Percentiles rank a stretch among this genome's conserved stretches.
Conservation (phyloP, 2,329 filamentous ascomycete genomes). For the Diaporthe batatas region DNA sequence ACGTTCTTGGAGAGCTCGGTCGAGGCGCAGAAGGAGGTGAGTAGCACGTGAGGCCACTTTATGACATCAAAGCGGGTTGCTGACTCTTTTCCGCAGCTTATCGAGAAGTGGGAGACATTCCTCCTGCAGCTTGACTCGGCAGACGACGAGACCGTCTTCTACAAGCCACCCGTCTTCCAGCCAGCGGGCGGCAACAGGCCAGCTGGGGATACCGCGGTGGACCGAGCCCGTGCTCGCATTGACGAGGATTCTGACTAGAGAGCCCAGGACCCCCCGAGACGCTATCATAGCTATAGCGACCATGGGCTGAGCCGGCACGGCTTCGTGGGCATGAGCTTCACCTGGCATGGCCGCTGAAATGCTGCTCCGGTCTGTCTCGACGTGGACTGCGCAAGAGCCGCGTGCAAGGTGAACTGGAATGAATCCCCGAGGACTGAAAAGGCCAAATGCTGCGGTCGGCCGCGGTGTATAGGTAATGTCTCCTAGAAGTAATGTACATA, state of each 20-base stretch:
- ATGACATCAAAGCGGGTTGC: slow-evolving; percentile 44
- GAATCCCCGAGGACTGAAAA: background rate
- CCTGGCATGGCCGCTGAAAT: slow-evolving; percentile 29
- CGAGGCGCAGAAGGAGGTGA: slow-evolving; percentile 97
- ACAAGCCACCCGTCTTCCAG: slow-evolving; percentile 72
- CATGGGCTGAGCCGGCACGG: slow-evolving; percentile 38
- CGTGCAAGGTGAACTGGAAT: background rate
- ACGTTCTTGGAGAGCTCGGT: slow-evolving; percentile 97
- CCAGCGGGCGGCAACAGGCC: slow-evolving; percentile 57
- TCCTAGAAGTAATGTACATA: slow-evolving; percentile 39
- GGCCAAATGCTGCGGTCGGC: background rate
- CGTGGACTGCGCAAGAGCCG: background rate
- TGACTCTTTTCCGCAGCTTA: slow-evolving; percentile 58
- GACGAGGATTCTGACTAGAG: slow-evolving; percentile 71
- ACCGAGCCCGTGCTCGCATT: slow-evolving; percentile 70
- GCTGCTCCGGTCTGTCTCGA: too few species aligned
- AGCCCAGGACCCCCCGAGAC: slow-evolving; percentile 37
- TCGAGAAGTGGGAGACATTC: slow-evolving; percentile 98
- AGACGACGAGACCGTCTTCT: slow-evolving; percentile 81
- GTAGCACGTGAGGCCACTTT: slow-evolving; percentile 46
- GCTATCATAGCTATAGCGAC: slow-evolving; percentile 48
- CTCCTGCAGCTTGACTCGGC: slow-evolving; percentile 95
- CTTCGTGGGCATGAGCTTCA: slow-evolving; percentile 49
- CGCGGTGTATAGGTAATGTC: slow-evolving; percentile 35
- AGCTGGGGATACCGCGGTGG: slow-evolving; percentile 70